A percentile compares a stretch with the other conserved stretches of the same genome.
Evolutionary conservation across 1,139 yeast genomes (phyloP).

Genomic region (Hansenula anomala): DNA sequence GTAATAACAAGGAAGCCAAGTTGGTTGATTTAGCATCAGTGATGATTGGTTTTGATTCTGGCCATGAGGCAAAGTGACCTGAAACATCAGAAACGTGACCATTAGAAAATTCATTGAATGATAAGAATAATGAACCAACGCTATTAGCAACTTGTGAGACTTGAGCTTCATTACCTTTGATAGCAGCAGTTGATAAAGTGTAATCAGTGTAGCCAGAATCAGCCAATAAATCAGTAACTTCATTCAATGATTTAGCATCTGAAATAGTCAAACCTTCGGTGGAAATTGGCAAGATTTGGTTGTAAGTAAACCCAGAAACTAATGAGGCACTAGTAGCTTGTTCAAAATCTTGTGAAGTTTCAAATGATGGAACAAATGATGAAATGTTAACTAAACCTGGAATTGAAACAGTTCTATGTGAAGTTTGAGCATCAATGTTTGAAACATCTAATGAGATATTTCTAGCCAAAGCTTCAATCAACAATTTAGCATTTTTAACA

Average conservation of each 20-base stretch:
- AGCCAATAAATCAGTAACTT: constrained; percentile 55
- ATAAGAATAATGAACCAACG: constrained; percentile 79
- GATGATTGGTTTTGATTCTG: constrained; percentile 74
- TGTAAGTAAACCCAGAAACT: constrained; percentile 86
- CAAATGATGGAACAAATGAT: constrained; percentile 69
- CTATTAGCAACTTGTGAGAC: constrained; percentile 58
- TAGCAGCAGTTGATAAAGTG: constrained; percentile 80
- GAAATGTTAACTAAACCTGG: constrained; percentile 88
- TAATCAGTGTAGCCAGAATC: constrained; percentile 74
- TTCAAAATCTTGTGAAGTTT: constrained; percentile 53
- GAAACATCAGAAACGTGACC: constrained; percentile 73
- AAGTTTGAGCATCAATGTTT: constrained; percentile 84
- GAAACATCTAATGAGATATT: constrained; percentile 61
- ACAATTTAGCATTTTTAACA: constrained; percentile 93
- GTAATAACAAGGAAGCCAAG: constrained; percentile 81
- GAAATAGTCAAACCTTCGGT: constrained; percentile 57
- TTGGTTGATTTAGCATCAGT: constrained; percentile 93
- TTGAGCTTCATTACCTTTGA: constrained; percentile 59
- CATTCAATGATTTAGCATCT: constrained; percentile 59
- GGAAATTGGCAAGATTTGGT: constrained; percentile 74
- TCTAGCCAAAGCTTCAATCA: constrained; percentile 89
- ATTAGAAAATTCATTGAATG: constrained; percentile 67
- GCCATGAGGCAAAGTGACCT: constrained; percentile 82
- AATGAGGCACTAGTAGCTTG: constrained; percentile 66
- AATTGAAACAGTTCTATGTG: constrained; percentile 73